phyloP scores from a whole-genome alignment of 208 protist species.

The Acanthamoeba quina region DNA sequence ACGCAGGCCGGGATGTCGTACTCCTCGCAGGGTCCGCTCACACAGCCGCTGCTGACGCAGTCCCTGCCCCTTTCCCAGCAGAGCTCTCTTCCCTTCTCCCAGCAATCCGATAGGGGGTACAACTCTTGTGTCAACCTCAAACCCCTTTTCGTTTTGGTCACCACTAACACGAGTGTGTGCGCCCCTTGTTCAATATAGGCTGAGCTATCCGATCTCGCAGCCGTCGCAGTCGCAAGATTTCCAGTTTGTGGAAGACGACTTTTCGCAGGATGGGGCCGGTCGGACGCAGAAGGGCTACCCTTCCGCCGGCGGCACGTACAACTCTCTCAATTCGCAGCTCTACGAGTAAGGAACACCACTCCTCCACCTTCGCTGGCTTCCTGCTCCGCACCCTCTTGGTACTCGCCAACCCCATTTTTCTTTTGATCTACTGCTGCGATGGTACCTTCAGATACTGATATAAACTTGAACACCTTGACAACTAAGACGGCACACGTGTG shows the following conservation, averaged over 20 bases:
- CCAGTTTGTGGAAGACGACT: constrained; percentile 28
- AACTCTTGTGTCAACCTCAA: too few relatives aligned
- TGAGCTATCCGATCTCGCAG: constrained; percentile 29
- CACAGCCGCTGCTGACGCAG: constrained; percentile 17
- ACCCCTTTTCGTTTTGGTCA: too few relatives aligned
- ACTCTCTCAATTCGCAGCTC: constrained; percentile 12
- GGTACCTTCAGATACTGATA: too few relatives aligned
- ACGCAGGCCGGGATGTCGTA: constrained; percentile 16
- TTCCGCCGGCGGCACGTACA: neutral
- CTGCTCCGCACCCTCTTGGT: too few relatives aligned
- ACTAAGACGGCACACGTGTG: too few relatives aligned
- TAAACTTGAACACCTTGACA: too few relatives aligned
- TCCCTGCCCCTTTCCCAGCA: constrained; percentile 10
- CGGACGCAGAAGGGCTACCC: neutral
- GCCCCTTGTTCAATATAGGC: neutral
- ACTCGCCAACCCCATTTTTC: too few relatives aligned
- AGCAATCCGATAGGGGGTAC: constrained; percentile 1
- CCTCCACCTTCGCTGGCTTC: too few relatives aligned
- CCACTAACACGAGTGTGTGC: too few relatives aligned
- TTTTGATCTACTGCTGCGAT: too few relatives aligned
- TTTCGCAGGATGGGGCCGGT: neutral
- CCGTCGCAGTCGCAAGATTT: constrained; percentile 24
- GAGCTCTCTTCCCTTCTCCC: constrained; percentile 27
- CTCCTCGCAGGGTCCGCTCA: neutral
- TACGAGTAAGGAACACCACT: constrained; percentile 10